Conservation (phyloP, 805 yeast genomes). For the Ogataea polymorpha region DNA sequence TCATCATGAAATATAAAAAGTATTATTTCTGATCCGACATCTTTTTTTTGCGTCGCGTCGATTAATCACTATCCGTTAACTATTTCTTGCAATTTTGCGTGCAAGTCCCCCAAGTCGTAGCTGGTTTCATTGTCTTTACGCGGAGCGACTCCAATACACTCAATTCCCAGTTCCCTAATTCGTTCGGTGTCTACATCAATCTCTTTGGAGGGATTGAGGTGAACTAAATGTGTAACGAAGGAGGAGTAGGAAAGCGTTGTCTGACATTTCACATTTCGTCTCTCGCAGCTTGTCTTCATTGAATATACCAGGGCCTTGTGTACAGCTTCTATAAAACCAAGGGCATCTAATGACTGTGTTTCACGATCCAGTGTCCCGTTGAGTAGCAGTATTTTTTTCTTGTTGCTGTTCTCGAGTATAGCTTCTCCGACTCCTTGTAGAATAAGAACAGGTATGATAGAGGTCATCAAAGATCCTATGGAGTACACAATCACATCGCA, state of each 20-base stretch:
- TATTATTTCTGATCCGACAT: not conserved
- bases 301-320: slow-evolving; percentile 57
- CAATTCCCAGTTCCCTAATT: slow-evolving; percentile 43
- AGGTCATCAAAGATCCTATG: slow-evolving; percentile 87
- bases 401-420: slow-evolving; percentile 28
- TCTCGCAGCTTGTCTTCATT: slow-evolving; percentile 24
- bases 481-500: slow-evolving; percentile 66
- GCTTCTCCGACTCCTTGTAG: slow-evolving; percentile 72
- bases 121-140: slow-evolving; percentile 24
- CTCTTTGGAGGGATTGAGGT: slow-evolving; percentile 45
- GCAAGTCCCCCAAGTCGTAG: slow-evolving; percentile 45
- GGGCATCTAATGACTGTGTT: slow-evolving; percentile 63
- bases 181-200: slow-evolving; percentile 45
- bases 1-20: not conserved
- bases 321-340: slow-evolving; percentile 55
- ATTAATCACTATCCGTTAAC: slow-evolving; percentile 1
- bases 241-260: slow-evolving; percentile 33
- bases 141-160: slow-evolving; percentile 41
- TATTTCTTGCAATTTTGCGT: slow-evolving; percentile 8
- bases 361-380: slow-evolving; percentile 82
- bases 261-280: slow-evolving; percentile 2
- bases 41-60: slow-evolving; percentile 7
- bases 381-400: slow-evolving; percentile 56
- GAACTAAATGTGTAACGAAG: slow-evolving; percentile 63
- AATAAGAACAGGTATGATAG: slow-evolving; percentile 74